phyloP scores from a whole-genome alignment of 352 stramenopile genomes.

The Saprolegnia diclina region DNA sequence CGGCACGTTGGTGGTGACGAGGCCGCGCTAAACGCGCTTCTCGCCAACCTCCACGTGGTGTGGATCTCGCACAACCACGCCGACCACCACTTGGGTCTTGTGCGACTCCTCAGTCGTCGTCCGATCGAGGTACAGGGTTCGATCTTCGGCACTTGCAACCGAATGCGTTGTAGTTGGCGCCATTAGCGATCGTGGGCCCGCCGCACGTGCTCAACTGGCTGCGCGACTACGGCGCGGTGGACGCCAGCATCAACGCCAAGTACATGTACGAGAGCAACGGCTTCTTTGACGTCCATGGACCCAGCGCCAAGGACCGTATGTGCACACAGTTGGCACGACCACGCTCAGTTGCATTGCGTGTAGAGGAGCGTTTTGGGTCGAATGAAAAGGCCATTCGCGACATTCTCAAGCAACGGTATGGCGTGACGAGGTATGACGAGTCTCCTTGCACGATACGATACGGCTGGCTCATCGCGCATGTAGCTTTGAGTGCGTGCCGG shows the following conservation, averaged over 20 bases:
- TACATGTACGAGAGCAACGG: slow-evolving; percentile 90
- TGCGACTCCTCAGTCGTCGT: slow-evolving; percentile 84
- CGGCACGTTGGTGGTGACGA: slow-evolving; percentile 46
- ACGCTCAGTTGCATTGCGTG: background rate
- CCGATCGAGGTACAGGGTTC: slow-evolving; percentile 24
- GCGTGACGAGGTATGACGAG: slow-evolving; percentile 18
- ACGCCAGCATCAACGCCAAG: slow-evolving; percentile 64
- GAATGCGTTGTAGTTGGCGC: slow-evolving; percentile 31
- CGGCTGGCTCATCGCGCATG: background rate
- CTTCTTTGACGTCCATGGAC: slow-evolving; percentile 59
- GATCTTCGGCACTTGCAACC: background rate
- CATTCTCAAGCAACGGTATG: slow-evolving; percentile 28
- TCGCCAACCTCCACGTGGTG: slow-evolving; percentile 82
- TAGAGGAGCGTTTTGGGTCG: slow-evolving; percentile 29
- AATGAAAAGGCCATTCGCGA: slow-evolving; percentile 38
- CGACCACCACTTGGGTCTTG: slow-evolving; percentile 94
- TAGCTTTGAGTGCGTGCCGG: slow-evolving; percentile 57
- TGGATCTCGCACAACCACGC: slow-evolving; percentile 98
- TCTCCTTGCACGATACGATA: background rate
- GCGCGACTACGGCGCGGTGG: slow-evolving; percentile 82
- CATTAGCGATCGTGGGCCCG: slow-evolving; percentile 91
- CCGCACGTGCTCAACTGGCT: slow-evolving; percentile 85
- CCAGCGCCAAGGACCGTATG: slow-evolving; percentile 10
- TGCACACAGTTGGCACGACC: background rate
- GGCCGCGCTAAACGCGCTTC: slow-evolving; percentile 40